Percentiles rank a stretch among this genome's conserved stretches.
Evolutionary conservation across 106 monocot species (phyloP).

Genomic region (Gastrodia elata): DNA sequence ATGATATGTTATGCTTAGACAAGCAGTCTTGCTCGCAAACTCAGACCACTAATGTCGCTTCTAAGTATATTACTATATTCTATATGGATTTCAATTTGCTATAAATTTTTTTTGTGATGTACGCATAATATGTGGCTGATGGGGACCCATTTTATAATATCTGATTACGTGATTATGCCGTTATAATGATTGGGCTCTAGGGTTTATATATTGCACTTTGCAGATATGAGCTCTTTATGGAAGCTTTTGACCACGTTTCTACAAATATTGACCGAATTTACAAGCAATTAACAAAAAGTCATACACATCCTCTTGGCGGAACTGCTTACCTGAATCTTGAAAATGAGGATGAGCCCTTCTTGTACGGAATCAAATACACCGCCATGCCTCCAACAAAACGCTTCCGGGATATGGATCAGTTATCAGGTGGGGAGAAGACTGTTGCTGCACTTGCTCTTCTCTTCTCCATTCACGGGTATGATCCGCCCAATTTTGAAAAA

Average conservation of each 20-base stretch:
- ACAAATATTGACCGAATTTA: slow-evolving; percentile 92
- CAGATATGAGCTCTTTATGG: slow-evolving; percentile 91
- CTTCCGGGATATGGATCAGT: slow-evolving; percentile 96
- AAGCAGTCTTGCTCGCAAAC: not conserved
- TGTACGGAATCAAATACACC: slow-evolving; percentile 96
- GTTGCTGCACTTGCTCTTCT: slow-evolving; percentile 95
- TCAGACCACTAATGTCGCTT: not conserved
- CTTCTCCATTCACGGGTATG: slow-evolving; percentile 92
- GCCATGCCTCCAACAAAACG: slow-evolving; percentile 99
- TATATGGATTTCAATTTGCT: not conserved
- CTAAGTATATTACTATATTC: not conserved
- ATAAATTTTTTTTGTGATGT: not conserved
- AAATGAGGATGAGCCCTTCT: slow-evolving; percentile 96
- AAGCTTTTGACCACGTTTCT: slow-evolving; percentile 92
- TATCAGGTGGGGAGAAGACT: slow-evolving; percentile 98
- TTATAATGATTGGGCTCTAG: not conserved
- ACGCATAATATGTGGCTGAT: not conserved
- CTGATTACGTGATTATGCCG: not conserved
- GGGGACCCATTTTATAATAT: not conserved
- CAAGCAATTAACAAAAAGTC: slow-evolving; percentile 90
- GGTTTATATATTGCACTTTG: not conserved
- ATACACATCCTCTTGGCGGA: slow-evolving; percentile 95
- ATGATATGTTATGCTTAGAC: not conserved
- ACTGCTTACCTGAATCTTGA: slow-evolving; percentile 91
- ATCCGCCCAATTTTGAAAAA: not conserved